These are phyloP conservation scores for Pythium pyrilobum DNA, from an alignment of 352 stramenopile species.

Conservation along the genomic window DNA sequence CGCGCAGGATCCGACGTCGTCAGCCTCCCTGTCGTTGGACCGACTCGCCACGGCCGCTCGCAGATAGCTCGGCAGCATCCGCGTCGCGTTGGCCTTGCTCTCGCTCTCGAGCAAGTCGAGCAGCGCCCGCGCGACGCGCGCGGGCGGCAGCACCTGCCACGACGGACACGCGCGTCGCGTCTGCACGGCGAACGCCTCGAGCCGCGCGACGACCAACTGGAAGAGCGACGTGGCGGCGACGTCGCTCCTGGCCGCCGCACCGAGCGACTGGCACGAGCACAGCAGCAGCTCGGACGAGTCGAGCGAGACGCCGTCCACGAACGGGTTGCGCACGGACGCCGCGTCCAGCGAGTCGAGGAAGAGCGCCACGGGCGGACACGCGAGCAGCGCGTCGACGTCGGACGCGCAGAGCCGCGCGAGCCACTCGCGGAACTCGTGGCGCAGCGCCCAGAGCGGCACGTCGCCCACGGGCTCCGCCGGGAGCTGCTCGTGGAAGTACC, in stretches of 20 bases:
- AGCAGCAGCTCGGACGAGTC: constrained; percentile 68
- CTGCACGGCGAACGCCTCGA: constrained; percentile 47
- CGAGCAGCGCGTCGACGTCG: constrained; percentile 43
- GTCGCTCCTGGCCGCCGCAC: constrained; percentile 1
- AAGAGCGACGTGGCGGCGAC: constrained; percentile 39
- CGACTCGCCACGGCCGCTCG: neutral
- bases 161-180: constrained; percentile 29
- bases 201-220: constrained; percentile 41
- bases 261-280: constrained; percentile 45
- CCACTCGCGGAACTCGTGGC: constrained; percentile 41
- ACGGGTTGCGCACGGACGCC: constrained; percentile 46
- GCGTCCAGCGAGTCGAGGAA: constrained; percentile 45
- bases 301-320: constrained; percentile 57
- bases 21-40: neutral
- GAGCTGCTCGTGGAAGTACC: constrained; percentile 45
- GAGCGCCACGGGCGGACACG: constrained; percentile 25
- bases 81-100: constrained; percentile 40
- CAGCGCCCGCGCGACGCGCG: constrained; percentile 45
- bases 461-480: neutral
- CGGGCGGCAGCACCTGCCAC: constrained; percentile 54
- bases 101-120: constrained; percentile 56
- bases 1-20: no score
- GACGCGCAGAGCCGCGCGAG: constrained; percentile 40
- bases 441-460: constrained; percentile 19
- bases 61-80: constrained; percentile 54